Base-by-base conservation (phyloP, 1,284 basidiomycete species). In the Marasmius fiardii region DNA sequence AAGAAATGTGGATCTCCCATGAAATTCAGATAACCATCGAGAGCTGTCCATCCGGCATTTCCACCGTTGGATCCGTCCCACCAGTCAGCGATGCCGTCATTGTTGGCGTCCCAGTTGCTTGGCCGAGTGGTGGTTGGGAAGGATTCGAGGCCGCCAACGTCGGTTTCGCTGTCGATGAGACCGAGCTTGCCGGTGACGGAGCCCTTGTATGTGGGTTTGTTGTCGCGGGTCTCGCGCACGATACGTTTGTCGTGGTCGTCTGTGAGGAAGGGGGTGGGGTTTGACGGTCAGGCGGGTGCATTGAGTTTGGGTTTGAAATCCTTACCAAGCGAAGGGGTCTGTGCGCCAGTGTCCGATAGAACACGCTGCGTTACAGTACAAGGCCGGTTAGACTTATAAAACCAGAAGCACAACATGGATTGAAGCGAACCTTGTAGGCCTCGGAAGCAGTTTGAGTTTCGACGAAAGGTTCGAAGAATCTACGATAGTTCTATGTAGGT, bases 191-290 rank as follows among this genome's bases (percentile, higher is more conserved):
- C 55, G 21, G 51, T 35, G 28, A 23, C 20, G 16, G 35, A 43
- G 16, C 55, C 55, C 18, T 35, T 35, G 34, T 56, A 56, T 12
- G 55, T 56, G 16, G 55, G 53, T 7, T 51, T 56, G 21, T 34
- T 45, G 14, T 35, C 20, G 11, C 43, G 14, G 4, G 55, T 56
- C 18, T 56, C 55, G 16, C 35, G 47, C 20, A 51, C 39, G 34
- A 56, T 56, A 12, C 55, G 51, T 37, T 56, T 51, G 51, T 56
- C 55, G 39, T 56, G 55, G 26, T 56, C 55, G 35, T 56, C 55
- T 41, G 20, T 7, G 16, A 41, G 18, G n/a, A n/a, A n/a, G n/a
- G n/a, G n/a, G n/a, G n/a, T n/a, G n/a, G 20, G 39, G 3, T 16
- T 41, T 10, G 8, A 18, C 20, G n/a, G n/a, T 41, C 16, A 41